These are phyloP conservation scores for Colletotrichum sp. DNA, from an alignment of 2,329 filamentous ascomycete species.

Conservation along the genomic window DNA sequence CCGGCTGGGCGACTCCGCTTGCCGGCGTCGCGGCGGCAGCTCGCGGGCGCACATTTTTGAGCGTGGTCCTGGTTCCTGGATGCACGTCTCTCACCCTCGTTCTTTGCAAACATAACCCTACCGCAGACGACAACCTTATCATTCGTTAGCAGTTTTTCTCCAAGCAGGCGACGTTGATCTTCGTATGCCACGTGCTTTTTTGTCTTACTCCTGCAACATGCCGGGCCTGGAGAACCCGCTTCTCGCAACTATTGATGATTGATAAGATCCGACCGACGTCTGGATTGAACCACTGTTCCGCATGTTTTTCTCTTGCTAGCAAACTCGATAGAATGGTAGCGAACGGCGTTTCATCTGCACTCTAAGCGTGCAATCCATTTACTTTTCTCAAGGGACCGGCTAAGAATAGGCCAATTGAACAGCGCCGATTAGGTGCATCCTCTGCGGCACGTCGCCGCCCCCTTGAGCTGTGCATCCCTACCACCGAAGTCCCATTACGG, in stretches of 20 bases:
- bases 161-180: background rate
- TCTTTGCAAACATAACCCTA: background rate
- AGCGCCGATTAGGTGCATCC: background rate
- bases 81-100: background rate
- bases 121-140: background rate
- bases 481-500: background rate
- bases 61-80: background rate
- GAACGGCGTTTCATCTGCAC: background rate
- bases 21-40: background rate
- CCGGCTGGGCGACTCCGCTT: constrained; percentile 7
- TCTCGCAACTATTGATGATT: background rate
- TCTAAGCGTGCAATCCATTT: rapidly evolving
- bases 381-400: rapidly evolving
- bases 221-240: background rate
- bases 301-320: background rate
- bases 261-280: background rate
- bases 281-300: background rate
- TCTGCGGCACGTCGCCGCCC: background rate
- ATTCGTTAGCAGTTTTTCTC: background rate
- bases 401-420: rapidly evolving
- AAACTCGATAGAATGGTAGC: background rate
- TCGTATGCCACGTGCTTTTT: background rate
- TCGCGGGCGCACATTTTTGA: background rate
- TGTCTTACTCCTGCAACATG: background rate
- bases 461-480: background rate